phyloP scores from a whole-genome alignment of 2,329 filamentous ascomycete genomes.

The Sclerotinia minor region DNA sequence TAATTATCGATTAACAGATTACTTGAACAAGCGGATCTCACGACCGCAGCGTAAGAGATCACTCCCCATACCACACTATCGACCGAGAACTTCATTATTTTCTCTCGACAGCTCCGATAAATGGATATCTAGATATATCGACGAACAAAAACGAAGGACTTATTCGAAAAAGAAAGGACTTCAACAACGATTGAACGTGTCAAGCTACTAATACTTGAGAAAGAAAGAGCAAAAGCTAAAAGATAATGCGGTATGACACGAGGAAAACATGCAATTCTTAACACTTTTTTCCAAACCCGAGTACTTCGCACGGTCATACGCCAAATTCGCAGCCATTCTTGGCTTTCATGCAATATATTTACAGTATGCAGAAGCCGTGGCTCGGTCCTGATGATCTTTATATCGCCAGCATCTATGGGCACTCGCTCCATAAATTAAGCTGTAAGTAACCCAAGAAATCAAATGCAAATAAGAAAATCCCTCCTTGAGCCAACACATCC shows the following conservation, averaged over 20 bases:
- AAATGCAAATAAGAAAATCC: background rate
- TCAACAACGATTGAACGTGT: constrained; percentile 22
- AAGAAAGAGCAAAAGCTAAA: background rate
- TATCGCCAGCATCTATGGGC: background rate
- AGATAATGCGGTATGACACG: background rate
- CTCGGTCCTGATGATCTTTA: constrained; percentile 4
- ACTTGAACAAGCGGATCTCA: constrained; percentile 35
- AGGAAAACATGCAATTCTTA: constrained; percentile 10
- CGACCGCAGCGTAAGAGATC: constrained; percentile 25
- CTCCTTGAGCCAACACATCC: background rate
- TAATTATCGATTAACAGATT: constrained; percentile 41
- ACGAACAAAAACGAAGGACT: background rate
- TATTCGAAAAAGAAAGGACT: constrained; percentile 6
- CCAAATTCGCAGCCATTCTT: background rate
- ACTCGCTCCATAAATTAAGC: background rate
- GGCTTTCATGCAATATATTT: constrained; percentile 4
- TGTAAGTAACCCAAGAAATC: background rate
- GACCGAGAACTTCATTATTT: constrained; percentile 19
- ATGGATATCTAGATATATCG: too few species aligned
- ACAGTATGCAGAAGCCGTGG: background rate
- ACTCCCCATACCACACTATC: background rate
- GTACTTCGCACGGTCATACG: background rate
- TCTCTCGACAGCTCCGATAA: background rate
- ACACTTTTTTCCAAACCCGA: background rate
- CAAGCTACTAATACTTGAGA: constrained; percentile 2